Evolutionary conservation across 495 filamentous ascomycete genomes (phyloP).

Genomic region (Bombardia bombarda): DNA sequence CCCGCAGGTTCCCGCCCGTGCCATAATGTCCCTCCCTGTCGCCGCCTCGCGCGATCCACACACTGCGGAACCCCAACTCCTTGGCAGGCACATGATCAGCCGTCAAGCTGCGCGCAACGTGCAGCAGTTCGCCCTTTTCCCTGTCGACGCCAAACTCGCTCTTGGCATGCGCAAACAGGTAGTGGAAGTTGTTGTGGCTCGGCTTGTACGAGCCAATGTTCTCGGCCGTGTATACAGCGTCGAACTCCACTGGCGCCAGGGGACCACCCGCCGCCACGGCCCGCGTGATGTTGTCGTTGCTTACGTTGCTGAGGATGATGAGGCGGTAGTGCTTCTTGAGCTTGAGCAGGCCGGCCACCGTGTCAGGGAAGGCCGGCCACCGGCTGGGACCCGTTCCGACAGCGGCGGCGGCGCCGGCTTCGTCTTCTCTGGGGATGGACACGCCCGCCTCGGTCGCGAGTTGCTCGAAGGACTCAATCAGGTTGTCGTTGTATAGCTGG

Average conservation of each 20-base stretch:
- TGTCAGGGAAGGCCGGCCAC: conserved; percentile 63
- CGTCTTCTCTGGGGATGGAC: conserved; percentile 15
- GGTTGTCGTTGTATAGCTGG: conserved; percentile 50
- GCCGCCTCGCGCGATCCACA: conserved; percentile 61
- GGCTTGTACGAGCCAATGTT: conserved; percentile 75
- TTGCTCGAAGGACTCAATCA: conserved; percentile 39
- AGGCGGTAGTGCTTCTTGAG: conserved; percentile 57
- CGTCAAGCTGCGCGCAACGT: conserved; percentile 61
- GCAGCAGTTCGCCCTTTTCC: conserved; percentile 48
- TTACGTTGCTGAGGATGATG: conserved; percentile 65
- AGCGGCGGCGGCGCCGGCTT: conserved; percentile 15
- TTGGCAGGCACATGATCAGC: conserved; percentile 67
- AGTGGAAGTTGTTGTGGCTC: conserved; percentile 54
- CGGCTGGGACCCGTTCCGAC: conserved; percentile 49
- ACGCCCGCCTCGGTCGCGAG: conserved; percentile 38
- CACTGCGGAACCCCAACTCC: conserved; percentile 51
- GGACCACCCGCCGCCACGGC: conserved; percentile 45
- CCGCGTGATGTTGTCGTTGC: conserved; percentile 50
- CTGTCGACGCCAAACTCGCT: conserved; percentile 47
- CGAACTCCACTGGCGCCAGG: conserved; percentile 42
- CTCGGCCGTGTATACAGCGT: conserved; percentile 65
- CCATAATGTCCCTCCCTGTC: conserved; percentile 36
- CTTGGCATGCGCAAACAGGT: conserved; percentile 48
- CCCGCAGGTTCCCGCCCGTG: conserved; percentile 30
- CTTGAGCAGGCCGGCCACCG: conserved; percentile 46